Percentiles rank a stretch among this genome's conserved stretches.
These are phyloP conservation scores for Cercospora sojina DNA, from an alignment of 2,329 filamentous ascomycete genomes.

Conservation along the genomic window DNA sequence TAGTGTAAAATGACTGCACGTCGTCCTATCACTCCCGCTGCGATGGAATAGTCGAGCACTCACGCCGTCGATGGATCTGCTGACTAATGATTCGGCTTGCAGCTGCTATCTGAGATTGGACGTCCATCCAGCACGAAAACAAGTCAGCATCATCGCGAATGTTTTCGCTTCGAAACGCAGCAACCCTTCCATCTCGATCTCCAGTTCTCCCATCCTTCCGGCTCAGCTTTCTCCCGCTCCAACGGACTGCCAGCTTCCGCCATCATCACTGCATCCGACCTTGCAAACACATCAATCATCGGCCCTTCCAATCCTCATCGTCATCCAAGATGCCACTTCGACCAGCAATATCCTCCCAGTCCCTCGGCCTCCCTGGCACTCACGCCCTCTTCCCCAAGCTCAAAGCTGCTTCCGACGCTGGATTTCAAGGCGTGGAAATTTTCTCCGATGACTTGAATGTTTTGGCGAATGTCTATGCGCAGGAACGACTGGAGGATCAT, in stretches of 20 bases:
- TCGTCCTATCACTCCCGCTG: neutral
- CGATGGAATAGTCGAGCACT: neutral
- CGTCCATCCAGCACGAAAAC: neutral
- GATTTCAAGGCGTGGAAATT: slow-evolving; percentile 68
- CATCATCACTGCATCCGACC: neutral
- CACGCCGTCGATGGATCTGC: neutral
- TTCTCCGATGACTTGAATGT: slow-evolving; percentile 74
- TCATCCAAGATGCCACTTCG: slow-evolving; percentile 48
- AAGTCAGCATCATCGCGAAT: neutral
- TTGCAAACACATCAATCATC: neutral
- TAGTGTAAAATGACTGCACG: slow-evolving; percentile 3
- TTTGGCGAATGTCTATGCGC: slow-evolving; percentile 45
- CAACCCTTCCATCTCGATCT: neutral
- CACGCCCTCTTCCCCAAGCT: slow-evolving; percentile 69
- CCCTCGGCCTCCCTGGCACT: slow-evolving; percentile 68
- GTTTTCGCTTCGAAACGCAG: neutral
- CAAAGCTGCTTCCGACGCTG: slow-evolving; percentile 62
- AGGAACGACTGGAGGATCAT: slow-evolving; percentile 38
- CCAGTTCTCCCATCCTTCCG: neutral
- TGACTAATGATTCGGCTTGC: neutral
- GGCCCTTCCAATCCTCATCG: neutral
- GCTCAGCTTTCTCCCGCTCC: neutral
- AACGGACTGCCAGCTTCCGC: neutral
- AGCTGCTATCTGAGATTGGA: neutral
- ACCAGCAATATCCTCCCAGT: slow-evolving; percentile 72